Evolutionary conservation across 805 yeast species (phyloP), one percentile per base, ranked within the genome.

Genomic region (Wickerhamomyces mucosus): DNA sequence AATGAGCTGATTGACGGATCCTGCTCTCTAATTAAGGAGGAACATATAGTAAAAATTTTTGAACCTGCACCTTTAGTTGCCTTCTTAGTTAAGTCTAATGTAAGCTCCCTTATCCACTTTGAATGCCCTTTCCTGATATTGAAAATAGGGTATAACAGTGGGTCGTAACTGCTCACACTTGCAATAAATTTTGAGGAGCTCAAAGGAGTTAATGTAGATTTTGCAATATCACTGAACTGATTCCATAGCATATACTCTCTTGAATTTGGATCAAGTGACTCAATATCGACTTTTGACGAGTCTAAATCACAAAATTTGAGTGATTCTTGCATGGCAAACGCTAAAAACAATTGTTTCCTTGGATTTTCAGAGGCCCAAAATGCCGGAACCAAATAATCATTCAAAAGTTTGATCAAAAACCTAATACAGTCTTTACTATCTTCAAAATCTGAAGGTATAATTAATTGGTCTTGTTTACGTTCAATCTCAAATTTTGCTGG

Each of bases 361-460:
- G 97, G 95, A 48, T 86, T 86, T 21, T 79, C 81, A 2, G 96
- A 79, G 0, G 95, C 86, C 75, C 94, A 78, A 54, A 86, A 88
- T 1, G 85, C 74, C 21, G 83, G 85, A 7, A 88, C 79, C n/a
- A 92, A 63, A 36, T 73, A 65, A 33, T 70, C 67, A 37, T 82
- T 78, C 21, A 88, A 60, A 29, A 88, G 72, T 43, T 67, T 64
- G 4, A 72, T 59, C 20, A 85, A 62, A 45, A 89, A 84, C 10
- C 61, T 64, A 3, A 72, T 60, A n/a, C 72, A 70, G 43, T 88
- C 96, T 5, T 51, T 53, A 17, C 61, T 64, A 28, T 73, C 75
- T 21, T 62, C 69, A 47, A 89, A 75, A 46, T 82, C 81, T 27
- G 70, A 67, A 0, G 78, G 62, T 4, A 79, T 56, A 3, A 78